phyloP scores from a whole-genome alignment of 306 rosid species.

The Gastrolobium bilobum region DNA sequence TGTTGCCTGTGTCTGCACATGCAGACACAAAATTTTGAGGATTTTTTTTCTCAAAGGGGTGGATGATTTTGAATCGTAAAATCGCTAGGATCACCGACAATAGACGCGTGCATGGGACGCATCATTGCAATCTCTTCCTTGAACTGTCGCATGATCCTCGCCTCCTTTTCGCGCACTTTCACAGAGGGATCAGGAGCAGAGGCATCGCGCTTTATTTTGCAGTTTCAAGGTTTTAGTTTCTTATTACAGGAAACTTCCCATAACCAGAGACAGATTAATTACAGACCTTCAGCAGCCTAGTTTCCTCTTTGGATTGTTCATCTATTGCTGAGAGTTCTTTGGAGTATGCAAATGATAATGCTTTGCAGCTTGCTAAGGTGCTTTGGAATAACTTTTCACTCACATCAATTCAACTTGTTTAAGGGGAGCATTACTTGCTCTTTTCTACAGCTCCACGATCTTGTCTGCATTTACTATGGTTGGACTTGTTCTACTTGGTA shows the following conservation, averaged over 20 bases:
- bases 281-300: constrained; percentile 77
- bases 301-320: constrained; percentile 63
- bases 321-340: constrained; percentile 64
- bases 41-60: no score
- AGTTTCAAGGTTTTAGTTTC: constrained; percentile 21
- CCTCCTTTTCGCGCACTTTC: no score
- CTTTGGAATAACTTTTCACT: constrained; percentile 39
- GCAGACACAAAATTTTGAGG: no score
- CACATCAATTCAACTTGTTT: constrained; percentile 29
- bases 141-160: no score
- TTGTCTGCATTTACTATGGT: constrained; percentile 70
- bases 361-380: constrained; percentile 89
- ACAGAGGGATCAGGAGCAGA: no score
- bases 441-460: constrained; percentile 69
- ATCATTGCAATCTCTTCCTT: no score
- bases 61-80: no score
- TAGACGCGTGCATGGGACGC: no score
- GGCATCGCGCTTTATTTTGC: no score
- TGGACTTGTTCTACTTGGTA: constrained; percentile 84
- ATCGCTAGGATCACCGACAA: no score
- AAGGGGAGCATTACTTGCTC: constrained; percentile 79
- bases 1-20: no score
- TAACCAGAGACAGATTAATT: constrained; percentile 37
- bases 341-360: constrained; percentile 92
- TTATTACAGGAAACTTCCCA: constrained; percentile 33